Base-by-base conservation (phyloP, 1,284 basidiomycete species). In the Ustilago crameri region DNA sequence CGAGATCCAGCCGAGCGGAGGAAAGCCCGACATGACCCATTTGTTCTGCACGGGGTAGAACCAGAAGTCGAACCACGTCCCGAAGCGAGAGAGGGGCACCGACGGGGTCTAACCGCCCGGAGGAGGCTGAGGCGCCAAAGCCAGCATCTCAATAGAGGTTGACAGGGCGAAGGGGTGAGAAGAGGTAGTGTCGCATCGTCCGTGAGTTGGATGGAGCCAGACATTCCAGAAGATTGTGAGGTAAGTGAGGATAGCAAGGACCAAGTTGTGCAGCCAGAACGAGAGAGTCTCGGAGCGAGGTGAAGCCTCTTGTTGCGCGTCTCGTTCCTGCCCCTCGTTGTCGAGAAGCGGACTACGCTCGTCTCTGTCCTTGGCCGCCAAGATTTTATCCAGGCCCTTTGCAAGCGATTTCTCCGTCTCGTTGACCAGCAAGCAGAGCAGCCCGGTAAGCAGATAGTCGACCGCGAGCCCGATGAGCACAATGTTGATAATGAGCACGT, bases 1-100 rank as follows among this genome's bases (percentile, higher is more conserved):
- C 5, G 60, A 63, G 48, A 75, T 34, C 76, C 76, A 79, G 15
- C 48, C 76, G n/a, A 77, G 45, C 9, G 75, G 76, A 3, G 76
- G 76, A 42, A 79, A 79, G 15, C 59, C 74, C 3, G 72, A 75
- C 46, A 77, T 54, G 50, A 79, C 58, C 17, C 26, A 26, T 2
- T 9, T 5, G 38, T 51, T 73, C 20, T 60, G 49, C 3, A 68
- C 51, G 23, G 60, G 59, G 30, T 52, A 68, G 65, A 73, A 73
- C 65, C 60, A 69, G 37, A 73, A 73, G 44, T 69, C 61, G 70
- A 73, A 68, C 60, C 65, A 69, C 1, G 65, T 12, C 17, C 68
- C 68, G 20, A 47, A 37, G 17, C n/a, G 37, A 5, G 60, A 63
- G 51, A 35, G 10, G 44, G 15, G 3, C 49, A 12, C 17, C 15